Conservation (phyloP, 2,329 filamentous ascomycete species). For the Sporothrix luriei region DNA sequence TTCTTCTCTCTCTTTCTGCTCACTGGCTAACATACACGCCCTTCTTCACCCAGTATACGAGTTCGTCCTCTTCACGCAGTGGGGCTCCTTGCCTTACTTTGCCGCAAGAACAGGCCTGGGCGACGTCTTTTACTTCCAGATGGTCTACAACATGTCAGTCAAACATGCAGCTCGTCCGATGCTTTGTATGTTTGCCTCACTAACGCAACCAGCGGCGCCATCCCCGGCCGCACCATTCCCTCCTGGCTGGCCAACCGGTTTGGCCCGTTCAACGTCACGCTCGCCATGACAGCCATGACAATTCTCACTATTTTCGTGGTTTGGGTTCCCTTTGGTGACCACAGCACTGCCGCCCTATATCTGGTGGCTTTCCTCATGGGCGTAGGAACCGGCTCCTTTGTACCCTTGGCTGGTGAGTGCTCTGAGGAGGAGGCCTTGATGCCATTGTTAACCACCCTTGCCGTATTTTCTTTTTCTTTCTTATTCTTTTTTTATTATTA, state of each 20-base stretch:
- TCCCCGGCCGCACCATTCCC: conserved; percentile 39
- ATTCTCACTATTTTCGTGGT: conserved; percentile 36
- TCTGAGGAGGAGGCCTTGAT: not conserved
- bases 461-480: not conserved
- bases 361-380: conserved; percentile 40
- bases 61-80: conserved; percentile 41
- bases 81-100: conserved; percentile 42
- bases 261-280: conserved; percentile 39
- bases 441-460: not conserved
- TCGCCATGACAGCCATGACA: conserved; percentile 39
- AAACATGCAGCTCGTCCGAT: conserved; percentile 24
- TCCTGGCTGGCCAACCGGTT: conserved; percentile 38
- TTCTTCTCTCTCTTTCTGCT: too few relatives aligned
- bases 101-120: conserved; percentile 38
- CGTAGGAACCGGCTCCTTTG: conserved; percentile 41
- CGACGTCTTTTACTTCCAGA: conserved; percentile 40
- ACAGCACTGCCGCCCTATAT: conserved; percentile 36
- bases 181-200: not conserved
- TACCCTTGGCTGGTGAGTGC: conserved; percentile 39
- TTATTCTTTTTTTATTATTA: not conserved
- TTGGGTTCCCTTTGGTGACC: conserved; percentile 40
- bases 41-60: conserved; percentile 39
- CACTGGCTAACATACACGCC: not conserved
- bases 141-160: conserved; percentile 41
- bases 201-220: conserved; percentile 37